Evolutionary conservation across 1,139 yeast species (phyloP).

Genomic region (Blastobotrys indianensis): DNA sequence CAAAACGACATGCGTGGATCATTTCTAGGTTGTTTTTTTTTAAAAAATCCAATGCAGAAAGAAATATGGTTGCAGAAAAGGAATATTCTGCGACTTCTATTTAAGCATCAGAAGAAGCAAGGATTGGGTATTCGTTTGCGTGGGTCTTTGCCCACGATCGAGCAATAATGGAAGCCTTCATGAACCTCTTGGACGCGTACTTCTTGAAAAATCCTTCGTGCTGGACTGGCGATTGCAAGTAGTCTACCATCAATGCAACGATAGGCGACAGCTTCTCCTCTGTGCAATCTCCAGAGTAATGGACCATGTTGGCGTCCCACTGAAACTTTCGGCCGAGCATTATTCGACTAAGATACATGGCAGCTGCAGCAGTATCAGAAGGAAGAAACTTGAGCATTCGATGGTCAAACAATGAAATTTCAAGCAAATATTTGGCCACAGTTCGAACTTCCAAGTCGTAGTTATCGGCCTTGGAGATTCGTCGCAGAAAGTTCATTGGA

Average conservation of each 20-base stretch:
- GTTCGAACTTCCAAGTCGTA: conserved; percentile 91
- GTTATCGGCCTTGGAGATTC: conserved; percentile 92
- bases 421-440: conserved; percentile 81
- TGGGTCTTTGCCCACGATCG: conserved; percentile 81
- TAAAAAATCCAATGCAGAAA: neutral
- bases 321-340: conserved; percentile 62
- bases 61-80: no score
- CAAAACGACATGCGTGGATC: no score
- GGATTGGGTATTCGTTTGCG: conserved; percentile 10
- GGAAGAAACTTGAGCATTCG: conserved; percentile 75
- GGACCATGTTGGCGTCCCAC: conserved; percentile 70
- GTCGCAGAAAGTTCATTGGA: conserved; percentile 88
- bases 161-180: conserved; percentile 85
- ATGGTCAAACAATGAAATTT: conserved; percentile 75
- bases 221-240: conserved; percentile 73
- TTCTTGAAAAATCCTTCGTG: conserved; percentile 94
- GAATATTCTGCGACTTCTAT: neutral
- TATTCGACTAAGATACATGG: conserved; percentile 81
- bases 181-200: conserved; percentile 83
- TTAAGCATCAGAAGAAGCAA: neutral
- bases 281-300: conserved; percentile 88
- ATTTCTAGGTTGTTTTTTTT: no score
- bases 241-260: conserved; percentile 68
- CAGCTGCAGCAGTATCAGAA: conserved; percentile 81
- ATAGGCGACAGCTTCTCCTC: conserved; percentile 66